Base-by-base conservation (phyloP, 352 stramenopile species). In the Globisporangium takayamanum region DNA sequence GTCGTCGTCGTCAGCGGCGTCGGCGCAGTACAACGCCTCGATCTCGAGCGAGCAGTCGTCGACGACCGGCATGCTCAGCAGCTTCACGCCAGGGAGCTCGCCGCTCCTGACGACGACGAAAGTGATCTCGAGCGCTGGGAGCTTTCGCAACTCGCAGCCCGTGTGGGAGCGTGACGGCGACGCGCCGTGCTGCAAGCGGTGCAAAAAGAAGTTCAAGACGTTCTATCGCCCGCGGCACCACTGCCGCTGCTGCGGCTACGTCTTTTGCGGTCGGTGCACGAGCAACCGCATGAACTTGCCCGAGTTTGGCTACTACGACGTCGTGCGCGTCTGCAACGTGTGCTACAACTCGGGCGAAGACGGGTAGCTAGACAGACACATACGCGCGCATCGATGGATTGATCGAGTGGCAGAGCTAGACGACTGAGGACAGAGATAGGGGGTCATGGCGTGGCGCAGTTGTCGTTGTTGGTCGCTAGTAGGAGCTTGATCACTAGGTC, bases 191-290 rank as follows among this genome's bases (percentile, higher is more conserved):
- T 94, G 84, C 67, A 92, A 94, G 66, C 80, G 81, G 3, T 94
- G 84, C 73, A 94, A 94, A 64, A 94, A 94, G 64, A 92, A 92
- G 58, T 94, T 94, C 62, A 94, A 92, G 62, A 74, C 84, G 7
- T 73, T 94, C 11, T 74, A 91, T 28, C 84, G 84, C 33, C 89
- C 84, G 41, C 80, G 84, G 11, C 84, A 94, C 53, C 84, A 94
- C 50, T 94, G 84, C 25, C 80, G 84, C 44, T 94, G 84, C 60
- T 94, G 84, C 52, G 84, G 84, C 5, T 94, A 92, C 59, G 82
- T 94, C 28, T 94, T 94, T 53, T 94, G 84, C 30, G 74, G 80
- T 15, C 74, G 75, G 8, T 94, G 84, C 60, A 89, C 84, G 15
- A 89, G 70, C 57, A 84, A 92, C 62, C 81, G 84, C 60, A 94